Evolutionary conservation across 108 stramenopile species (phyloP), one percentile per base, ranked within the genome.

Genomic region (Schizochytrium sp.): DNA sequence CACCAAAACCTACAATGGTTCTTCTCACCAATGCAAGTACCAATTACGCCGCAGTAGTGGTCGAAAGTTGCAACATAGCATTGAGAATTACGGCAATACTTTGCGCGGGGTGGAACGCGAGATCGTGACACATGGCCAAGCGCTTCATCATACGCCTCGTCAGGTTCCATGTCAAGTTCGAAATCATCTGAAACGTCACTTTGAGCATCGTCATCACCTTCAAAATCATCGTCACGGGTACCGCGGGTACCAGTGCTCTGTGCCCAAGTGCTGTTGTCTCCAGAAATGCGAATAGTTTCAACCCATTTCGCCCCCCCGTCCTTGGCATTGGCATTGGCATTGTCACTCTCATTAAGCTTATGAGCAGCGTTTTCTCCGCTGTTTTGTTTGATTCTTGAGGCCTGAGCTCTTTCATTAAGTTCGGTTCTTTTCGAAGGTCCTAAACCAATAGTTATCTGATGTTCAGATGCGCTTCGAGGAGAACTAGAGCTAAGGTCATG

Each of bases 1-100:
- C 92, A 88, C 95, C 95, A 95, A 92, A 97, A 97, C 4, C 97
- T 91, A 89, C 94, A 95, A 91, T 96, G 96, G 91, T 97, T 97
- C 46, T 95, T 90, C 89, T 97, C 97, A 8, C 97, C 97, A 72
- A 97, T 95, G 90, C 96, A 96, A 3, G 96, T 96, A 41, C 92
- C 95, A 49, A 96, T 72, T 50, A 96, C 94, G 13, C 88, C 41
- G 89, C 97, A 97, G 90, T 96, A 96, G 93, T 97, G 97, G 93
- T 97, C 97, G 88, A 96, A 96, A 2, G 95, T 96, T 8, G 96
- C 95, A 19, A 97, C 95, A 89, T 95, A 96, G 69, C 59, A 61
- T 61, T 95, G 89, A 89, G 96, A 96, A 53, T 88, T 88, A 40
- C 92, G 90, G 92, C 97, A 97, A 83, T 96, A 96, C 90, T 96